Percentiles rank a stretch among this genome's conserved stretches.
Evolutionary conservation across 1,284 basidiomycete species (phyloP).

Genomic region (Volvariella surrecta): DNA sequence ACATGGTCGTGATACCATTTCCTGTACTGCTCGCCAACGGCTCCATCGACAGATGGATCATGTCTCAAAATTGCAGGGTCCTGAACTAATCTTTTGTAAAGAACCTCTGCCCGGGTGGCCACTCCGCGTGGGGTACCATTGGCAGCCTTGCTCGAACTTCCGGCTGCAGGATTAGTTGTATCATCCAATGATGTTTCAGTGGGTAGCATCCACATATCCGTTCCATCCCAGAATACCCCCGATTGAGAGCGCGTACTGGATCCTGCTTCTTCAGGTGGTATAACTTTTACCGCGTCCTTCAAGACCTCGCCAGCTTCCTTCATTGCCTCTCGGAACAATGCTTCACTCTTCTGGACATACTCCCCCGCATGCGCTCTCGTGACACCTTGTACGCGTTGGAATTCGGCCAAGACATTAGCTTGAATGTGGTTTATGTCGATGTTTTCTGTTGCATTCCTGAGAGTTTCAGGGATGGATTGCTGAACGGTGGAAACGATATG

Average conservation of each 20-base stretch:
- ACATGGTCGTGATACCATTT: slow-evolving; percentile 53
- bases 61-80: slow-evolving; percentile 72
- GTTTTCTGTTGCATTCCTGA: slow-evolving; percentile 52
- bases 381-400: slow-evolving; percentile 65
- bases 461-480: slow-evolving; percentile 46
- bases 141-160: slow-evolving; percentile 8
- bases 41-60: slow-evolving; percentile 63
- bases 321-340: slow-evolving; percentile 58
- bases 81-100: slow-evolving; percentile 66
- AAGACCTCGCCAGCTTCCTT: slow-evolving; percentile 70
- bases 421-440: slow-evolving; percentile 64
- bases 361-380: slow-evolving; percentile 76
- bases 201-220: slow-evolving; percentile 75
- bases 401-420: slow-evolving; percentile 56
- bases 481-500: slow-evolving; percentile 65
- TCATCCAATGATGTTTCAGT: slow-evolving; percentile 23
- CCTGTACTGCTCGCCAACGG: slow-evolving; percentile 46
- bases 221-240: slow-evolving; percentile 63
- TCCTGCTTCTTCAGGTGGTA: slow-evolving; percentile 64
- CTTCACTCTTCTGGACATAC: slow-evolving; percentile 75
- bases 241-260: slow-evolving; percentile 24
- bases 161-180: slow-evolving; percentile 30
- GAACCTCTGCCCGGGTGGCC: slow-evolving; percentile 69
- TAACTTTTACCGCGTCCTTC: slow-evolving; percentile 80
- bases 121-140: slow-evolving; percentile 38